Evolutionary conservation across 805 yeast genomes (phyloP), one percentile per base, ranked within the genome.

Genomic region (Candida nitratophila): DNA sequence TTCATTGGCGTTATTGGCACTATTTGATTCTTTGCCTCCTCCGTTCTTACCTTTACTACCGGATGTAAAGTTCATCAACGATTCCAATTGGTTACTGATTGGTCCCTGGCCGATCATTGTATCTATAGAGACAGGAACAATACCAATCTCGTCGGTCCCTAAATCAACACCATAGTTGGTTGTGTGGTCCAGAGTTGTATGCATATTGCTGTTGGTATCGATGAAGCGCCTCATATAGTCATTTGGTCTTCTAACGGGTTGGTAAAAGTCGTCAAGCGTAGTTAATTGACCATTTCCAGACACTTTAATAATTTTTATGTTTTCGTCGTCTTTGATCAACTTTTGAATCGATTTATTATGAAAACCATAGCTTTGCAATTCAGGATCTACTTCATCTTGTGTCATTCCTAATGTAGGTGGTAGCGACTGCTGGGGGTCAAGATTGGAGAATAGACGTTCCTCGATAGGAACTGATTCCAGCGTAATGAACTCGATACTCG

Each of bases 301-400:
- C 3, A 61, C 44, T 36, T 54, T 47, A 19, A 59, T 57, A 2
- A 53, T 53, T 32, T 56, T 56, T 20, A 63, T 52, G 20, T 57
- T 60, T 9, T 59, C 64, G 43, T 65, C 68, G 41, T 64, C 63
- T 33, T 52, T 47, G 7, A 68, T 55, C 53, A 65, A 31, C 42
- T 60, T 54, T 42, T 63, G 59, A 40, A 66, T 50, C 37, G 47
- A 41, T 29, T 45, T 26, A 40, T 63, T 61, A 29, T 52, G 48
- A 44, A 58, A 61, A 6, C 63, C 63, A 32, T 49, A 41, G 11
- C 32, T 17, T 31, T 9, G 12, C 4, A 33, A 20, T 24, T 32
- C 22, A 22, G 33, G 14, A 14, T 22, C 21, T 10, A 30, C 14
- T 11, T 39, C 42, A 3, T 20, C n/a, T 7, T 7, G 20, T 16